Conservation (phyloP, 805 yeast genomes). For the Myxozyma sirexii region DNA sequence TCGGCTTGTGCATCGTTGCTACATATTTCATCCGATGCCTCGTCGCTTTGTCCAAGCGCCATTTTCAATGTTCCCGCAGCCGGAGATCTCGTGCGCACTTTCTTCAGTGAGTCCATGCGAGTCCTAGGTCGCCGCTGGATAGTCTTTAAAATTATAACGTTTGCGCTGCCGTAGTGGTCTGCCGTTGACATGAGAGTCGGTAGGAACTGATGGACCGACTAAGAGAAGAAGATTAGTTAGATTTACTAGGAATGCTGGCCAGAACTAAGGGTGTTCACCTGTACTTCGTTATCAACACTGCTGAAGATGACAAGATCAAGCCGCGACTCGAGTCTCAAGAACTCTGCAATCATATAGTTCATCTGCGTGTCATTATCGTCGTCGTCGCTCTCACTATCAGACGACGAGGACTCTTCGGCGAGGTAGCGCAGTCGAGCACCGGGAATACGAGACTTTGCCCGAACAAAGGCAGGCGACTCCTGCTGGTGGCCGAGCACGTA, state of each 20-base stretch:
- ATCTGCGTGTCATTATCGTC: background rate
- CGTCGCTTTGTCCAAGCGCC: background rate
- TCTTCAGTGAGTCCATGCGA: slow-evolving; percentile 25
- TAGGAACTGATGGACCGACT: slow-evolving; percentile 11
- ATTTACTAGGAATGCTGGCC: too few species aligned
- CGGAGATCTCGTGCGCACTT: slow-evolving; percentile 8
- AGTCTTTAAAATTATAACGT: slow-evolving; percentile 18
- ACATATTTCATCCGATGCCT: background rate
- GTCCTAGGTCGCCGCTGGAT: slow-evolving; percentile 13
- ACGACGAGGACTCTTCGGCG: slow-evolving; percentile 1
- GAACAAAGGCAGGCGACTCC: slow-evolving; percentile 21
- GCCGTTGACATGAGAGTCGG: slow-evolving; percentile 19
- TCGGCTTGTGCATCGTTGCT: slow-evolving; percentile 18
- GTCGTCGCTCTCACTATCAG: slow-evolving; percentile 12
- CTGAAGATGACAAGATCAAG: slow-evolving; percentile 25
- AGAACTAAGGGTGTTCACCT: background rate
- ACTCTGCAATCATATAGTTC: slow-evolving; percentile 11
- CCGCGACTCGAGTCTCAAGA: slow-evolving; percentile 17
- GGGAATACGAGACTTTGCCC: slow-evolving; percentile 18
- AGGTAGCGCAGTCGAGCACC: slow-evolving; percentile 10
- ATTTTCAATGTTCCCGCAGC: background rate
- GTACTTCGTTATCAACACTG: slow-evolving; percentile 16
- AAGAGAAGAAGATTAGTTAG: background rate
- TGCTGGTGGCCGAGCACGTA: slow-evolving; percentile 19
- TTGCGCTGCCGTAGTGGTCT: slow-evolving; percentile 17